phyloP scores from a whole-genome alignment of 2,329 filamentous ascomycete genomes.

The Penicillium sp. region DNA sequence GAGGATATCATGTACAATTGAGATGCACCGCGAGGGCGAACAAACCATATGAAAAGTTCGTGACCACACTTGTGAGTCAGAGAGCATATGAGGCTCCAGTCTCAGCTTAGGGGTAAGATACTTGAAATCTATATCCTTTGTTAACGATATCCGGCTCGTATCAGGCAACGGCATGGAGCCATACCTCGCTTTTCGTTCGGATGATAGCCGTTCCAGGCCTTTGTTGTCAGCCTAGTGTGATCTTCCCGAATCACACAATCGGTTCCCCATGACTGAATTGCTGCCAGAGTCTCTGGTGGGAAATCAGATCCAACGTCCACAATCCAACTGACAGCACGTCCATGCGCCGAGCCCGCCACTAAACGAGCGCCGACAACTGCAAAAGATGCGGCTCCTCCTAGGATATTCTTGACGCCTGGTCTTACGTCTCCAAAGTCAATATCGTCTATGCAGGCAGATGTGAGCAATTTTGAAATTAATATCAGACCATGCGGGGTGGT shows the following conservation, averaged over 20 bases:
- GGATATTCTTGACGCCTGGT: constrained; percentile 71
- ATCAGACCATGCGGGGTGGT: constrained; percentile 11
- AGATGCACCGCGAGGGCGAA: constrained; percentile 74
- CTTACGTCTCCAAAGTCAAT: constrained; percentile 80
- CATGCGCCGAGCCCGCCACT: constrained; percentile 71
- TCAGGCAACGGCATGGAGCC: constrained; percentile 3
- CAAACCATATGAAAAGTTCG: constrained; percentile 88
- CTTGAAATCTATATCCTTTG: constrained; percentile 67
- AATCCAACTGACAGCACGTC: constrained; percentile 80
- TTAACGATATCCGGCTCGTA: constrained; percentile 8
- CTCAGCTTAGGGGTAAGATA: constrained; percentile 87
- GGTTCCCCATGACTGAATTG: constrained; percentile 77
- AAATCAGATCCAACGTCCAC: constrained; percentile 91
- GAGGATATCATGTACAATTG: constrained; percentile 73
- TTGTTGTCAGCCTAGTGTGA: constrained; percentile 73
- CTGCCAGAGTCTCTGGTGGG: constrained; percentile 64
- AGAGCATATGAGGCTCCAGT: constrained; percentile 73
- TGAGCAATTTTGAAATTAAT: constrained; percentile 7
- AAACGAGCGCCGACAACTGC: constrained; percentile 86
- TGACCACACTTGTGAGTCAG: constrained; percentile 67
- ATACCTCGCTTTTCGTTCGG: constrained; percentile 65
- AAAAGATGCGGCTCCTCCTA: constrained; percentile 89
- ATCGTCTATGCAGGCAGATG: constrained; percentile 66
- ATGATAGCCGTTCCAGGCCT: constrained; percentile 90
- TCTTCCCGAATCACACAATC: constrained; percentile 71